These are phyloP conservation scores for Tylopilus rubrobrunneus DNA, from an alignment of 768 basidiomycete genomes.

Conservation along the genomic window DNA sequence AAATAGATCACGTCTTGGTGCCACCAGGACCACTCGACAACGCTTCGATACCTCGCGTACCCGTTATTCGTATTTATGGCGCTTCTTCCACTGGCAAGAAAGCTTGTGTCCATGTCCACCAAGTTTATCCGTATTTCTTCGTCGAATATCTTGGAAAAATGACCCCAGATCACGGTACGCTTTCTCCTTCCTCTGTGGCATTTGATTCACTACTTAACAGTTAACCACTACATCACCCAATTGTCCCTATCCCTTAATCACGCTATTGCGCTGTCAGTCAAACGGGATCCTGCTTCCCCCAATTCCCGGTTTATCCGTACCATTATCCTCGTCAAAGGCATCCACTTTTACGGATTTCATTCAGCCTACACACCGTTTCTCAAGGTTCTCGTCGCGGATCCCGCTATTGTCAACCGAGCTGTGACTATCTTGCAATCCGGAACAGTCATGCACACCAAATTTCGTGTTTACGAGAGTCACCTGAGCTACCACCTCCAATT, in stretches of 20 bases:
- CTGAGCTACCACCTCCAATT: conserved; percentile 87
- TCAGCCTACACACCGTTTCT: conserved; percentile 81
- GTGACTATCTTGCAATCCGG: conserved; percentile 79
- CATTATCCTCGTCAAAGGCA: conserved; percentile 85
- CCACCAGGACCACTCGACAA: conserved; percentile 59
- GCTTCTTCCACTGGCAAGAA: conserved; percentile 71
- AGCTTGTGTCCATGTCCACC: conserved; percentile 72
- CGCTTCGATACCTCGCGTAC: conserved; percentile 56
- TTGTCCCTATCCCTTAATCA: conserved; percentile 77
- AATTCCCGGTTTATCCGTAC: conserved; percentile 66
- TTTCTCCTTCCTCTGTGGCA: not conserved
- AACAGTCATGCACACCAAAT: conserved; percentile 74
- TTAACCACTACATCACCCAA: conserved; percentile 59
- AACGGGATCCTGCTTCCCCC: conserved; percentile 59
- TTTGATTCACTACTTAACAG: conserved; percentile 36
- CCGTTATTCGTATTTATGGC: conserved; percentile 85
- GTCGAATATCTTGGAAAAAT: conserved; percentile 65
- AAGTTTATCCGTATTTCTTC: conserved; percentile 4
- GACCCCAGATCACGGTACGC: conserved; percentile 58
- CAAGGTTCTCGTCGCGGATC: conserved; percentile 77
- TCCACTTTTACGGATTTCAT: conserved; percentile 95
- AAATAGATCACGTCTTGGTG: conserved; percentile 62
- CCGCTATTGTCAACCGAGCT: conserved; percentile 61
- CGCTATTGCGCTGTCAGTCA: conserved; percentile 79
- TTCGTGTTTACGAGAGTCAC: conserved; percentile 85